Evolutionary conservation across 1,284 basidiomycete species (phyloP).

Genomic region (Mycena citricolor): DNA sequence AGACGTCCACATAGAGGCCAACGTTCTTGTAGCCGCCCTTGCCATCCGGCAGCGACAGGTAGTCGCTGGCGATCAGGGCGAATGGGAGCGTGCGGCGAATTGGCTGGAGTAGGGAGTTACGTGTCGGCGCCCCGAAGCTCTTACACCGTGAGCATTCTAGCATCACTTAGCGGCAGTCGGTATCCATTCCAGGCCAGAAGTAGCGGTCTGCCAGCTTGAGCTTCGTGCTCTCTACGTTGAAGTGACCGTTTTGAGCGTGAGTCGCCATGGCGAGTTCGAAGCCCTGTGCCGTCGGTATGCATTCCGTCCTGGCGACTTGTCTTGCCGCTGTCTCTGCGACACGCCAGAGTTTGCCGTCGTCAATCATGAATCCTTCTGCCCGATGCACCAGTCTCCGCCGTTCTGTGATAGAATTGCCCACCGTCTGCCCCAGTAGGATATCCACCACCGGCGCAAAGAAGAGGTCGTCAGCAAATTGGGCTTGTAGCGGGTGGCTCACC

Average conservation of each 20-base stretch:
- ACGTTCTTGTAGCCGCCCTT: constrained; percentile 30
- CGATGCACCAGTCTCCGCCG: constrained; percentile 27
- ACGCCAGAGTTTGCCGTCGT: constrained; percentile 35
- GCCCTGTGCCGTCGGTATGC: constrained; percentile 15
- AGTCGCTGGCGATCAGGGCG: constrained; percentile 35
- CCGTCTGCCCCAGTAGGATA: constrained; percentile 1
- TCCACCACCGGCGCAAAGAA: constrained; percentile 12
- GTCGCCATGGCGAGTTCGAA: constrained; percentile 20
- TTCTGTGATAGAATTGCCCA: constrained; percentile 22
- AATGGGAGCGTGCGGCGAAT: constrained; percentile 37
- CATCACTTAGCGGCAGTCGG: constrained; percentile 25
- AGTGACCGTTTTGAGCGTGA: constrained; percentile 31
- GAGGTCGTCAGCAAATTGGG: constrained; percentile 26
- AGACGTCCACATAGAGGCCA: constrained; percentile 14
- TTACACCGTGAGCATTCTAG: constrained; percentile 30
- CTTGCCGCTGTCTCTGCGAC: constrained; percentile 22
- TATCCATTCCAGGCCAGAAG: constrained; percentile 31
- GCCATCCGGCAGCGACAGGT: constrained; percentile 34
- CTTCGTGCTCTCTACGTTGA: constrained; percentile 31
- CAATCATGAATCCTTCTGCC: constrained; percentile 31
- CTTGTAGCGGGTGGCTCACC: constrained; percentile 13
- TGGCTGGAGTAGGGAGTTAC: constrained; percentile 35
- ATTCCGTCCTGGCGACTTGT: constrained; percentile 23
- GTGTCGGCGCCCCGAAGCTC: constrained; percentile 27
- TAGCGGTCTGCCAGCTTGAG: constrained; percentile 27